Base-by-base conservation (phyloP, 257 asterid genomes). In the Linderniella brevidens region DNA sequence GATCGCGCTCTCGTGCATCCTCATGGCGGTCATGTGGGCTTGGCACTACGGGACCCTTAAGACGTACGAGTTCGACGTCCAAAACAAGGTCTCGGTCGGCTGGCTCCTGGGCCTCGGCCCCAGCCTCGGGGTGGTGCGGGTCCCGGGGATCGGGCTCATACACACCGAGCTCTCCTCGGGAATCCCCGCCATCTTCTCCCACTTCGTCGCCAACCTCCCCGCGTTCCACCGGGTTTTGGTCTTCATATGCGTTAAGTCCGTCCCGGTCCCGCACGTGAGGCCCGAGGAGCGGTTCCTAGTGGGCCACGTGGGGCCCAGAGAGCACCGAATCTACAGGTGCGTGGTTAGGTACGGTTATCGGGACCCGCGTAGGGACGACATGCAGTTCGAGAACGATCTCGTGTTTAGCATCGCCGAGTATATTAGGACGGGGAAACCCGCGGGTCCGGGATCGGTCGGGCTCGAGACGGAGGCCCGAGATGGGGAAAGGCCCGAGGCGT, bases 201-300 rank as follows among this genome's bases (percentile, higher is more conserved):
- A 84, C 43, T 75, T 84, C 10, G 85, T 84, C 69, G 78, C 93
- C 48, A 80, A 80, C 52, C 77, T 84, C 18, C 95, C 92, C 0
- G 95, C 95, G 52, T 84, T 84, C 68, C 95, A 84, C 65, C 92
- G 73, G 54, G 92, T 84, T 15, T 72, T 80, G 14, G 69, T 84
- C 3, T 71, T 84, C 60, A 79, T 84, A 0, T 84, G 95, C 29
- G 83, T 84, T 9, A 80, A 84, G 39, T 77, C 84, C 2, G 84
- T 84, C 63, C 76, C 95, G 8, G 59, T 84, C 17, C 93, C 95
- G 5, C 93, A 75, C 18, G 93, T 84, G 5, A 61, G 48, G 15
- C 79, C 63, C 42, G 82, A 74, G 15, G 95, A 84, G 15, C 71
- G 95, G 13, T 84, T 84, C 41, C 82, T 84, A 0, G 87, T 84